A percentile compares a stretch with the other conserved stretches of the same genome.
Evolutionary conservation across 2,329 filamentous ascomycete species (phyloP).

Genomic region (Ceratocystis eucalypticola): DNA sequence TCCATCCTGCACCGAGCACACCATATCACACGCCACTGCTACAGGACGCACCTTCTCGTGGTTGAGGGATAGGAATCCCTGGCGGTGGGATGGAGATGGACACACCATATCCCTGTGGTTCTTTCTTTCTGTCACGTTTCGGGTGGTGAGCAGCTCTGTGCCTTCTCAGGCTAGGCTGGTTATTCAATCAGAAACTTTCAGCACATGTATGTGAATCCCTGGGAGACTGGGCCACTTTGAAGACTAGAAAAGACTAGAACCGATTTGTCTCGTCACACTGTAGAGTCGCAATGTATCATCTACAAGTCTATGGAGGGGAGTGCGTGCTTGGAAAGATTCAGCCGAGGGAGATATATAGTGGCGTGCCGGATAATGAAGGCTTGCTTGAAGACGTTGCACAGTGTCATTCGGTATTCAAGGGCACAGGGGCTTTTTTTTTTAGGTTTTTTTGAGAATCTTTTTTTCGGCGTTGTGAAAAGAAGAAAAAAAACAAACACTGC

Average conservation of each 20-base stretch:
- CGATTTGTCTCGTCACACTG: background rate
- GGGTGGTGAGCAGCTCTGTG: background rate
- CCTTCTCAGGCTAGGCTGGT: background rate
- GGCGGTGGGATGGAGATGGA: background rate
- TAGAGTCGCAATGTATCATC: background rate
- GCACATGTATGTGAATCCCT: background rate
- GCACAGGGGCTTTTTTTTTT: background rate
- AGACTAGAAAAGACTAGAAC: background rate
- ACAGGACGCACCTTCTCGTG: background rate
- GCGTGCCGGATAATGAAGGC: background rate
- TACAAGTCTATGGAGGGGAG: background rate
- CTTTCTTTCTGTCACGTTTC: slow-evolving; percentile 1
- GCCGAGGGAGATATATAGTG: background rate
- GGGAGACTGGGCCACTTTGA: no score
- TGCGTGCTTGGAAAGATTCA: background rate
- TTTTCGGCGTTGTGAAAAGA: background rate
- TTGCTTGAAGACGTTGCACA: background rate
- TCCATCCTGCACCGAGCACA: background rate
- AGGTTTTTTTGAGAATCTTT: no score
- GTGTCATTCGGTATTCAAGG: background rate
- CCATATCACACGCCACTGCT: no score
- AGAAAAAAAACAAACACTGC: background rate
- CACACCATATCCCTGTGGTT: background rate
- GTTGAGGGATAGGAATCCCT: background rate
- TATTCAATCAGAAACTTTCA: background rate